Percentiles rank a stretch among this genome's conserved stretches.
Evolutionary conservation across 352 stramenopile species (phyloP).

Genomic region (Lagenidium sp.): DNA sequence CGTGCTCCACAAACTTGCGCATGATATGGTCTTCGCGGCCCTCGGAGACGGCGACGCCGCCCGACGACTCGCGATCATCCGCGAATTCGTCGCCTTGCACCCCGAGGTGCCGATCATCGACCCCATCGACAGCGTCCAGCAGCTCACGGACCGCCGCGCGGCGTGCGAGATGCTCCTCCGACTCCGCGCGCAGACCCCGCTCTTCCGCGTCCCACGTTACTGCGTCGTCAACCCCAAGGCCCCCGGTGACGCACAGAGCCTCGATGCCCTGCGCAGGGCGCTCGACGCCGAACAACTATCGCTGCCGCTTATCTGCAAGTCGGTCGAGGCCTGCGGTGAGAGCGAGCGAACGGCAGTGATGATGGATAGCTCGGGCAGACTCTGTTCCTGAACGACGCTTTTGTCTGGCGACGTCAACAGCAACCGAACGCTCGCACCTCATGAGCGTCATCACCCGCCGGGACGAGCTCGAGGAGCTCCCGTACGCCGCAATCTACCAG

Average conservation of each 20-base stretch:
- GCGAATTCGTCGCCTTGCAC: slow-evolving; percentile 28
- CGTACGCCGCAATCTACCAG: slow-evolving; percentile 62
- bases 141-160: slow-evolving; percentile 59
- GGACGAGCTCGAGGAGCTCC: slow-evolving; percentile 42
- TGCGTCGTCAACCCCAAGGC: slow-evolving; percentile 33
- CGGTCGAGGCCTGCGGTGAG: slow-evolving; percentile 72
- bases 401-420: no score
- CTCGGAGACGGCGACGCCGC: slow-evolving; percentile 35
- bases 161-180: slow-evolving; percentile 42
- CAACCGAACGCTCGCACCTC: slow-evolving; percentile 69
- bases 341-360: no score
- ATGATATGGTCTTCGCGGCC: slow-evolving; percentile 73
- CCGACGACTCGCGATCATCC: slow-evolving; percentile 41
- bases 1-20: slow-evolving; percentile 76
- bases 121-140: slow-evolving; percentile 47
- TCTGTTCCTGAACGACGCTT: not conserved
- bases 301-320: slow-evolving; percentile 79
- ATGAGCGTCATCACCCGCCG: slow-evolving; percentile 75
- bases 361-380: no score
- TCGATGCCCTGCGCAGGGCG: slow-evolving; percentile 21
- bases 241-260: slow-evolving; percentile 7
- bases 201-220: slow-evolving; percentile 47
- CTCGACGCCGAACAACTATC: slow-evolving; percentile 28
- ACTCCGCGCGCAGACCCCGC: slow-evolving; percentile 6
- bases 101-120: slow-evolving; percentile 53